Percentiles rank a stretch among this genome's conserved stretches.
These are phyloP conservation scores for Xanthoceras sorbifolium DNA, from an alignment of 345 rosid species.

Conservation along the genomic window DNA sequence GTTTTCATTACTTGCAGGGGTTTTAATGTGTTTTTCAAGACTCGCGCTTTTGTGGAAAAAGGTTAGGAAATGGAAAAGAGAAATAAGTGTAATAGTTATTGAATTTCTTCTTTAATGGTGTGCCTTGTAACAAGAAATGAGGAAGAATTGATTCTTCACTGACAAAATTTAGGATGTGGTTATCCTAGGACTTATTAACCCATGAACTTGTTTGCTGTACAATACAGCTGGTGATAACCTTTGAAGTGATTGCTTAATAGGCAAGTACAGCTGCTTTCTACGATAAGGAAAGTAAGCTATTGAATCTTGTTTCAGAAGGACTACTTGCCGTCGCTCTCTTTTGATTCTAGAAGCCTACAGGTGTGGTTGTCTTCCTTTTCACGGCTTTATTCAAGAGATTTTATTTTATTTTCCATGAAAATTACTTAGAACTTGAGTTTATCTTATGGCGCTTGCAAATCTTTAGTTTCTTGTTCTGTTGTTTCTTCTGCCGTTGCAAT, in stretches of 20 bases:
- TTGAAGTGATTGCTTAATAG: too few relatives aligned
- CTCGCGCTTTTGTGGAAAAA: not conserved
- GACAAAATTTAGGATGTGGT: not conserved
- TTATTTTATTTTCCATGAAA: not conserved
- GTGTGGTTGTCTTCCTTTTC: too few relatives aligned
- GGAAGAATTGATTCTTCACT: not conserved
- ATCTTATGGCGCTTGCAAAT: not conserved
- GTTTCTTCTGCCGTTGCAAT: not conserved
- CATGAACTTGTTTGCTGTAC: not conserved
- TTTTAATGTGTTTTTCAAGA: not conserved
- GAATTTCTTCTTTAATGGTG: not conserved
- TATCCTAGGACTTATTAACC: not conserved
- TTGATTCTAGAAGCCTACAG: too few relatives aligned
- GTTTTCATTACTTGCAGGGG: slow-evolving; percentile 10
- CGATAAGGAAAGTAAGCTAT: too few relatives aligned
- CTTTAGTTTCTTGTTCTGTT: not conserved
- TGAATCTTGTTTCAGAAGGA: too few relatives aligned
- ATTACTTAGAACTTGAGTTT: not conserved
- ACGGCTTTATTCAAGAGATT: too few relatives aligned
- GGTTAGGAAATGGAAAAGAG: not conserved
- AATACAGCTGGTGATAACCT: not conserved
- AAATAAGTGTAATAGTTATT: too few relatives aligned
- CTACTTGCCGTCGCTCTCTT: too few relatives aligned
- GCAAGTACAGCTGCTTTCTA: too few relatives aligned
- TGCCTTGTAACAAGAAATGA: not conserved